Evolutionary conservation across 2,329 filamentous ascomycete genomes (phyloP), one percentile per base, ranked within the genome.

Genomic region (Trichoderma lentiforme): DNA sequence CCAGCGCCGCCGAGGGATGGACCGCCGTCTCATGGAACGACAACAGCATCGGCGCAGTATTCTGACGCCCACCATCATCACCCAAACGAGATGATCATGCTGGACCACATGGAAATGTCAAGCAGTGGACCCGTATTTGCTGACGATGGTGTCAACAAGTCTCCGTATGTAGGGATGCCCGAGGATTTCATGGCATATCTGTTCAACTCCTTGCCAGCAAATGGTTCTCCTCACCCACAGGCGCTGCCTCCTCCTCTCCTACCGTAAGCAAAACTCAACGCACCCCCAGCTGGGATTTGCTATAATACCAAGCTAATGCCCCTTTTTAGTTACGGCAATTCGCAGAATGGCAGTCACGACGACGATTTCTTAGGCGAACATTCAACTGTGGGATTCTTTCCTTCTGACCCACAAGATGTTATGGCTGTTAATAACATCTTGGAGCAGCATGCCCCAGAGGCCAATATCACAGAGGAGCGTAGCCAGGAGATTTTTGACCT

Each of bases 381-480:
- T 47, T 79, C 82, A 36, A 80, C 84, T 43, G 78, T 87, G 58
- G 87, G 87, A 18, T 89, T 89, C 73, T 89, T 89, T 75, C 88
- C 88, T 39, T 84, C 86, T n/a, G 82, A 85, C 14, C 87, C 89
- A 3, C 90, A 93, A 75, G 93, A 97, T 77, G 91, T 95, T 43
- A 97, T 97, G 94, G 93, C 93, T 21, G 93, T 97, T 62, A 95
- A 91, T 71, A 97, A 92, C 76, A 87, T 97, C 51, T 86, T 97
- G 30, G 94, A 97, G 78, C 91, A 93, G 28, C 92, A 90, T 68
- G 89, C 92, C 6, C 93, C 93, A 1, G 93, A 97, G 77, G 91
- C 92, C 4, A 88, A 92, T 8, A 87, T 98, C 71, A 97, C 94
- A 0, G 94, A 97, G 74, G 92, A 94, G 74, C 97, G 97, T 83